phyloP scores from a whole-genome alignment of 1,284 basidiomycete species.

The Hypsizygus ulmarius region DNA sequence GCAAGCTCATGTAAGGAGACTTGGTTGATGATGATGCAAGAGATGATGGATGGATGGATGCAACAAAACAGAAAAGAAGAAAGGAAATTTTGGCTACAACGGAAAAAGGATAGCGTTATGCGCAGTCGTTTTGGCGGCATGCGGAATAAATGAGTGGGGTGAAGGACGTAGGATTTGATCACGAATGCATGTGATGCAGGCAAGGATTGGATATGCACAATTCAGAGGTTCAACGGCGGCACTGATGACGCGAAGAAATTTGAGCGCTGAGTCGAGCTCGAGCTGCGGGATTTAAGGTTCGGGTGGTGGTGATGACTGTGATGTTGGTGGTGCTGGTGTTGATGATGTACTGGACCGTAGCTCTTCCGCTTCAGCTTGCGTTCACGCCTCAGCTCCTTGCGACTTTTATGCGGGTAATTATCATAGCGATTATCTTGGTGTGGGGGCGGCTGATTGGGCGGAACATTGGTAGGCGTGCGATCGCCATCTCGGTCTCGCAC shows the following conservation, averaged over 20 bases:
- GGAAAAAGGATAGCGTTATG: background rate
- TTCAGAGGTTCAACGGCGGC: slow-evolving; percentile 35
- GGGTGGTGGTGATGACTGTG: slow-evolving; percentile 62
- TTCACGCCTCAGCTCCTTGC: slow-evolving; percentile 59
- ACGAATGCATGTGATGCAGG: background rate
- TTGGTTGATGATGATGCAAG: slow-evolving; percentile 5
- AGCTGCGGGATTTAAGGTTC: slow-evolving; percentile 62
- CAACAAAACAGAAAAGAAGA: slow-evolving; percentile 1
- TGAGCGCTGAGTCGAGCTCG: slow-evolving; percentile 58
- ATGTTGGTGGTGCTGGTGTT: slow-evolving; percentile 36
- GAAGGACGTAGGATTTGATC: background rate
- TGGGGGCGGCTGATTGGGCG: slow-evolving; percentile 25
- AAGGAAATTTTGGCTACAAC: background rate
- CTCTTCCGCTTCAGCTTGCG: slow-evolving; percentile 61
- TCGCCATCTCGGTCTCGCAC: slow-evolving; percentile 57
- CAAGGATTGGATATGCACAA: background rate
- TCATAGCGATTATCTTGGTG: slow-evolving; percentile 35
- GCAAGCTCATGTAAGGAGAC: too few relatives aligned
- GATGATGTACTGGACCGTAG: slow-evolving; percentile 39
- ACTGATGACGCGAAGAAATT: slow-evolving; percentile 41
- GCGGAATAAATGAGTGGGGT: slow-evolving; percentile 2
- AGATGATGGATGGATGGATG: slow-evolving; percentile 1
- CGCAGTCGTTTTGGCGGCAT: background rate
- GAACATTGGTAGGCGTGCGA: slow-evolving; percentile 45
- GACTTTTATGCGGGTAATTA: slow-evolving; percentile 40